Conservation (phyloP, 75 land plant genomes). For the Adiantum capillusveneris region DNA sequence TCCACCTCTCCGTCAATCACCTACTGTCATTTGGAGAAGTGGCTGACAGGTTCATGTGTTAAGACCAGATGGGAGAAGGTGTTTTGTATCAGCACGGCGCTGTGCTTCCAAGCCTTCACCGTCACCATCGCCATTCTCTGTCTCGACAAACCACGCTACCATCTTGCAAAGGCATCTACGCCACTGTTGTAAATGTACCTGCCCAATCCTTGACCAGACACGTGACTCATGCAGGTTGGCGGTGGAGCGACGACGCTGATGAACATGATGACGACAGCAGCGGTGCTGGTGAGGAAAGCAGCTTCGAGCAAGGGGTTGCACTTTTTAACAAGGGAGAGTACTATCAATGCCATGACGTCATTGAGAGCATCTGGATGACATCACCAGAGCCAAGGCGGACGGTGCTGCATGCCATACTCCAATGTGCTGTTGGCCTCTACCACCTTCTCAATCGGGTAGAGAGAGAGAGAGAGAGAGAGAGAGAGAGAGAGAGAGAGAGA, state of each 20-base stretch:
- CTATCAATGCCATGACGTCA: conserved; percentile 71
- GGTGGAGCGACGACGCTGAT: conserved; percentile 17
- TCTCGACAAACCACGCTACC: no score
- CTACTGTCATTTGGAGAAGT: no score
- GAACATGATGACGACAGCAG: conserved; percentile 18
- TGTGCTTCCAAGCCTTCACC: no score
- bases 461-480: no score
- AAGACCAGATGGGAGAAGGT: no score
- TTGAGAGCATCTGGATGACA: conserved; percentile 68
- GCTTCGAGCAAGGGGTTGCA: conserved; percentile 52
- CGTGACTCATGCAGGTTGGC: not conserved
- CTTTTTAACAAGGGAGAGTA: conserved; percentile 80
- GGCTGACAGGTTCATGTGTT: no score
- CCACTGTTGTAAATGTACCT: no score
- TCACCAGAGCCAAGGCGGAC: conserved; percentile 69
- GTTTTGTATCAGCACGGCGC: no score
- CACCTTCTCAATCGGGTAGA: conserved; percentile 89
- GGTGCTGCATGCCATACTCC: conserved; percentile 70
- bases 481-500: not conserved
- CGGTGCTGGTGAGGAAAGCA: conserved; percentile 7
- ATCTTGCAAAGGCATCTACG: no score
- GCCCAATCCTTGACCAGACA: no score
- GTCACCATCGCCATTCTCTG: no score
- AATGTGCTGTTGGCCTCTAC: conserved; percentile 80
- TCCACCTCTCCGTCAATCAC: no score